These are phyloP conservation scores for Starmera quercuum DNA, from an alignment of 805 yeast species.

Conservation along the genomic window DNA sequence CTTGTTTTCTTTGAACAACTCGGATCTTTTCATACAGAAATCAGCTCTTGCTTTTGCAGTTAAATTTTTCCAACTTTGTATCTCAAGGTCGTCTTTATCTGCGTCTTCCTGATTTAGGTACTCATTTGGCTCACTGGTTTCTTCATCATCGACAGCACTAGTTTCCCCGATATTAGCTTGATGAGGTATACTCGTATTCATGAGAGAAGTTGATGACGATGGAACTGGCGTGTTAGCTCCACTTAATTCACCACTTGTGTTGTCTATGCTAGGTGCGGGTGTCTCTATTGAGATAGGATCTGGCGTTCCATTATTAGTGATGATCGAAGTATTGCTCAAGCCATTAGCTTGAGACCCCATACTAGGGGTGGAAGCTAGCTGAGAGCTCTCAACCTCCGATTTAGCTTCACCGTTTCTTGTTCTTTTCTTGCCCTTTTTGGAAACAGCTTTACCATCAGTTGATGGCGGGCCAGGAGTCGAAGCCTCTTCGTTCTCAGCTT, in stretches of 20 bases:
- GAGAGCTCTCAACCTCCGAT: conserved; percentile 23
- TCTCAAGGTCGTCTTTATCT: conserved; percentile 62
- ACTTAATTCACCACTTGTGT: too few relatives aligned
- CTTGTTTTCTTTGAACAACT: conserved; percentile 50
- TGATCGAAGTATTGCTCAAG: neutral
- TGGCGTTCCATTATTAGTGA: neutral
- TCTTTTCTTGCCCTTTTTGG: conserved; percentile 33
- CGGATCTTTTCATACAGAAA: conserved; percentile 60
- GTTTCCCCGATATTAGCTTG: too few relatives aligned
- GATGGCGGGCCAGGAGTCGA: conserved; percentile 16
- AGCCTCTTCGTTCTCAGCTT: conserved; percentile 32
- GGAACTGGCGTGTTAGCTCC: too few relatives aligned
- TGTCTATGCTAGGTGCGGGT: conserved; percentile 9
- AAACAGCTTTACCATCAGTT: conserved; percentile 21
- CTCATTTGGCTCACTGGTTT: conserved; percentile 32
- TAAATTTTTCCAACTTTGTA: conserved; percentile 75
- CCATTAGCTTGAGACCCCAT: neutral
- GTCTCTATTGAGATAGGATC: conserved; percentile 2
- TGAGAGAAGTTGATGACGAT: too few relatives aligned
- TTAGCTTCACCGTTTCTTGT: conserved; percentile 28
- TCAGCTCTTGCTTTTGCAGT: conserved; percentile 77
- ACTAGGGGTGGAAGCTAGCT: conserved; percentile 1
- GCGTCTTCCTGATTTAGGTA: conserved; percentile 46
- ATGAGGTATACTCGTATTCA: too few relatives aligned
- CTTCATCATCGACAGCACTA: conserved; percentile 20